Conservation (phyloP, 2,329 filamentous ascomycete species). For the Acrodontium crateriforme region DNA sequence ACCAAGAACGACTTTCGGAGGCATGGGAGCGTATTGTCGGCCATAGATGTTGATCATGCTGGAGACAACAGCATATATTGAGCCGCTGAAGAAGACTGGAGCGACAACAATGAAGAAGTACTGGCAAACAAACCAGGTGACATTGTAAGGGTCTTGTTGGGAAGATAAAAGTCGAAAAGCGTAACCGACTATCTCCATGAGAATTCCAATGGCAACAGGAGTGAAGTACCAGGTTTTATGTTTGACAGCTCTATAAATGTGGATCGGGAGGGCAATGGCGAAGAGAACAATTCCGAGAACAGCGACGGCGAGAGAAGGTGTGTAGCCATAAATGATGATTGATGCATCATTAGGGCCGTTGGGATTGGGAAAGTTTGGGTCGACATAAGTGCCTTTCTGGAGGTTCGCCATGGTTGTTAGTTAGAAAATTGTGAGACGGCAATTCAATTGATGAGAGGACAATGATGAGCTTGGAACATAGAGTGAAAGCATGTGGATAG, state of each 20-base stretch:
- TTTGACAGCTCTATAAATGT: conserved; percentile 23
- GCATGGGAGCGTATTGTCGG: conserved; percentile 30
- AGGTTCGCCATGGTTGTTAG: no score
- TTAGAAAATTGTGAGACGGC: no score
- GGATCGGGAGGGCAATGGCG: conserved; percentile 26
- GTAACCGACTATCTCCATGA: conserved; percentile 40
- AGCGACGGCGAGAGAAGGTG: conserved; percentile 32
- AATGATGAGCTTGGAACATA: no score
- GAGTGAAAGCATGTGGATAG: no score
- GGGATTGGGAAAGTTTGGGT: conserved; percentile 40
- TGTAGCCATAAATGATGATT: conserved; percentile 39
- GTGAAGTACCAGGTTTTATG: conserved; percentile 35
- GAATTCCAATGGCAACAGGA: conserved; percentile 30
- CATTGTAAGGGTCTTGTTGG: conserved; percentile 38
- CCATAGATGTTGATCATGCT: conserved; percentile 36
- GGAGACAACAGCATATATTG: conserved; percentile 42
- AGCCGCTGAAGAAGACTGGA: conserved; percentile 43
- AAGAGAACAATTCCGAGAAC: conserved; percentile 33
- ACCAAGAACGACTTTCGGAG: conserved; percentile 35
- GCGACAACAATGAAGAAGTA: conserved; percentile 50
- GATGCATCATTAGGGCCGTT: conserved; percentile 32
- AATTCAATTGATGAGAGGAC: no score
- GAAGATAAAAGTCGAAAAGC: conserved; percentile 35
- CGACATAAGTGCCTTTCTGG: no score
- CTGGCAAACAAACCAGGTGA: conserved; percentile 42